Evolutionary conservation across 2,329 filamentous ascomycete genomes (phyloP), one percentile per base, ranked within the genome.

Genomic region (Endoconidiophora laricicola): DNA sequence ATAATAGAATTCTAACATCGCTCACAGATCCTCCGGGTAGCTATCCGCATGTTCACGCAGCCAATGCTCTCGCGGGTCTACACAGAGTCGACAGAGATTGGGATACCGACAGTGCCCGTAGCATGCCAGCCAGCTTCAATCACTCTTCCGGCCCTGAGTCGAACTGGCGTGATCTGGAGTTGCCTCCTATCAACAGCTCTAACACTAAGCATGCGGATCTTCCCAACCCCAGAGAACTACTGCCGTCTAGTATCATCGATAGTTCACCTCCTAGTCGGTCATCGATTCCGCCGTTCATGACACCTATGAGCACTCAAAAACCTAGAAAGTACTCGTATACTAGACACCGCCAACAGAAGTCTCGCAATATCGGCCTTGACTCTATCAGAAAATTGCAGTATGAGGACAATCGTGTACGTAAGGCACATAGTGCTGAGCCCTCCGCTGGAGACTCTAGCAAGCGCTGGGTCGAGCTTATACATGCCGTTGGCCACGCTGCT

Each of bases 401-500:
- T 55, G 40, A 39, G 9, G 72, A 77, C 43, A 73, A 77, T 50
- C 75, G 83, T 55, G 70, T 86, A 58, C 76, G 85, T 55, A 94
- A 94, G 66, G 85, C 86, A 50, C 76, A 84, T 57, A 94, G 86
- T 14, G 85, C 85, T 40, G 90, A 95, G 64, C 87, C 88, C 22
- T 76, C 81, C 51, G 39, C 16, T n/a, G 79, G 77, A 18, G 81
- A 83, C 53, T 83, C 84, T 65, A 87, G 86, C 56, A 94, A 91
- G 67, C 76, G 90, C 59, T 96, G 90, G 91, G 86, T 94, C 65
- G 90, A 96, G 64, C 72, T 96, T 54, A 93, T 96, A 56, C 88
- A 95, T 65, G 90, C 90, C 48, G 90, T 85, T 37, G 66, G 67
- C 54, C 65, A 68, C 50, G 66, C 74, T 49, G 87, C 90, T 60